These are phyloP conservation scores for Nigrospora oryzae DNA, from an alignment of 2,329 filamentous ascomycete species.

Conservation along the genomic window DNA sequence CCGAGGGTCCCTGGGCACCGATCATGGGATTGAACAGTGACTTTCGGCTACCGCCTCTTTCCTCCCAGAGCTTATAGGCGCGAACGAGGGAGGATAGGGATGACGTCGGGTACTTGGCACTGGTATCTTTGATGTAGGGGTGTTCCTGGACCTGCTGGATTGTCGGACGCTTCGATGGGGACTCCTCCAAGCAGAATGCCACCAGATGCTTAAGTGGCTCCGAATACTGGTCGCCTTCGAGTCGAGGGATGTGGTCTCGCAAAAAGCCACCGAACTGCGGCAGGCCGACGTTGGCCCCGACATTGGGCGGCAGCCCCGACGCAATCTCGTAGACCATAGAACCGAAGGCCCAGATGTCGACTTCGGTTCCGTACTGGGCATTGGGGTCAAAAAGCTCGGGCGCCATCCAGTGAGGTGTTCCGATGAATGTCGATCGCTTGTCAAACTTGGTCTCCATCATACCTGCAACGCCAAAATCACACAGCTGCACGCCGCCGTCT, in stretches of 20 bases:
- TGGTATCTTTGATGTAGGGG: constrained; percentile 57
- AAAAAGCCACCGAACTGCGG: constrained; percentile 47
- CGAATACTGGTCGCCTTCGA: constrained; percentile 67
- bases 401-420: constrained; percentile 82
- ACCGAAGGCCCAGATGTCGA: constrained; percentile 81
- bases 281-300: constrained; percentile 42
- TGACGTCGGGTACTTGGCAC: constrained; percentile 53
- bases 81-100: constrained; percentile 58
- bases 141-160: constrained; percentile 64
- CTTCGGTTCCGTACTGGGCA: constrained; percentile 59
- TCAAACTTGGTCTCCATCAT: constrained; percentile 67
- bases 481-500: constrained; percentile 68
- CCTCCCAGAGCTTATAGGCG: constrained; percentile 69
- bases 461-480: constrained; percentile 77
- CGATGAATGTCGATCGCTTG: constrained; percentile 74
- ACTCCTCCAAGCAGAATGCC: constrained; percentile 63
- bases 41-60: constrained; percentile 60
- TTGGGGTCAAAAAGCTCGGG: constrained; percentile 64
- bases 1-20: constrained; percentile 45
- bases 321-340: constrained; percentile 76
- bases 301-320: constrained; percentile 66
- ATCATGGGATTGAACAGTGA: constrained; percentile 50
- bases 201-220: constrained; percentile 60
- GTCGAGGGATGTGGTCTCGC: constrained; percentile 54
- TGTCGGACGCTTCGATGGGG: constrained; percentile 59